Evolutionary conservation across 1,284 basidiomycete species (phyloP).

Genomic region (Ustilago curta): DNA sequence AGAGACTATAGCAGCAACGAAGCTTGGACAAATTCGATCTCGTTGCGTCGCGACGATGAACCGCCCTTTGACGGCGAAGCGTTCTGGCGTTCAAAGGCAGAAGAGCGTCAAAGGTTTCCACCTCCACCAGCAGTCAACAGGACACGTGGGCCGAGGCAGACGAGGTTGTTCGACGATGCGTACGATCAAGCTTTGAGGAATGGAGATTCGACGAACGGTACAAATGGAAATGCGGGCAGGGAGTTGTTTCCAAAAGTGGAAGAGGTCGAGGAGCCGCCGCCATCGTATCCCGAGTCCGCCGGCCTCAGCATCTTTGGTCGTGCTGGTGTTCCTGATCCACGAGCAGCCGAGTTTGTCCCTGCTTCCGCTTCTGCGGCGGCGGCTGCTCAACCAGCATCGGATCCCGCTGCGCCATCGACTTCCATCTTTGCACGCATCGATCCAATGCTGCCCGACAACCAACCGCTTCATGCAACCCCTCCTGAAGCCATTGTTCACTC

Average conservation of each 20-base stretch:
- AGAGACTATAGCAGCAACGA: constrained; percentile 23
- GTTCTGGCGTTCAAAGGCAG: constrained; percentile 32
- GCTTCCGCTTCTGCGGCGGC: background rate
- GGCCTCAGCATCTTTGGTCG: constrained; percentile 62
- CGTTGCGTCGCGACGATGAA: constrained; percentile 1
- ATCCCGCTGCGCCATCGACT: constrained; percentile 1
- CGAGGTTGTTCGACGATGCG: constrained; percentile 26
- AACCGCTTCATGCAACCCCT: constrained; percentile 10
- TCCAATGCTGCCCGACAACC: constrained; percentile 63
- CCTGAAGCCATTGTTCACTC: constrained; percentile 10
- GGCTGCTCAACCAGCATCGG: background rate
- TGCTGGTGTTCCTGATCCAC: constrained; percentile 62
- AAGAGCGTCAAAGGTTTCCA: constrained; percentile 28
- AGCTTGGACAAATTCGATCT: constrained; percentile 13
- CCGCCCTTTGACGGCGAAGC: constrained; percentile 24
- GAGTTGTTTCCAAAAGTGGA: constrained; percentile 19
- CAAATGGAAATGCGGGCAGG: constrained; percentile 4
- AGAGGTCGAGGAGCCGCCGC: background rate
- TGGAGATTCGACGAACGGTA: background rate
- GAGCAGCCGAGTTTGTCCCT: constrained; percentile 61
- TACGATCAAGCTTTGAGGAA: constrained; percentile 17
- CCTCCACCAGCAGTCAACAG: constrained; percentile 16
- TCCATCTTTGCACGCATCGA: constrained; percentile 63
- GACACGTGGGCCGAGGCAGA: constrained; percentile 9
- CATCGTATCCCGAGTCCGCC: constrained; percentile 10